Conservation (phyloP, 2,329 filamentous ascomycete genomes). For the Claviceps arundinis region DNA sequence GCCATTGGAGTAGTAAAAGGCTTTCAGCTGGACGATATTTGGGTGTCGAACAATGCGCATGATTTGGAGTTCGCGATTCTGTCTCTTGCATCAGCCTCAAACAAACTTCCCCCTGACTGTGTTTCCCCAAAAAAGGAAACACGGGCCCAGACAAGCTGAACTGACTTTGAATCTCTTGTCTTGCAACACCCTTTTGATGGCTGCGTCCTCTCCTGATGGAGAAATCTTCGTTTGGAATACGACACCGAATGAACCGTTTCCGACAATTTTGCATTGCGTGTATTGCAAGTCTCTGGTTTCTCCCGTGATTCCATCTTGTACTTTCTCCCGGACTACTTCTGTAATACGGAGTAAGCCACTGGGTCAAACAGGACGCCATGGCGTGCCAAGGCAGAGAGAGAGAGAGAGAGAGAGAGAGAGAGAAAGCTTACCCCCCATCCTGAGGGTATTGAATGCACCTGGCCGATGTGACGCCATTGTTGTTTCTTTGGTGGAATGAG, state of each 20-base stretch:
- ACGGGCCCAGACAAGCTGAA: conserved; percentile 1
- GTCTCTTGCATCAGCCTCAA: conserved; percentile 4
- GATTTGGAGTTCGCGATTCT: conserved; percentile 99
- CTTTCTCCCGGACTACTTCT: conserved; percentile 98
- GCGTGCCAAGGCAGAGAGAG: conserved; percentile 3
- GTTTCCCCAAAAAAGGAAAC: too few species aligned
- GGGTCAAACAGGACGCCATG: conserved; percentile 5
- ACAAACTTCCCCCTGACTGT: too few species aligned
- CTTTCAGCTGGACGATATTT: conserved; percentile 97
- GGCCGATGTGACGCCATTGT: conserved; percentile 83
- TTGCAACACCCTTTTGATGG: conserved; percentile 96
- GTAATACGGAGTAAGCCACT: conserved; percentile 14
- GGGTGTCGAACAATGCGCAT: conserved; percentile 99
- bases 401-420: conserved; percentile 7
- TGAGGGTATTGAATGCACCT: conserved; percentile 72
- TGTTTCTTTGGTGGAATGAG: conserved; percentile 9
- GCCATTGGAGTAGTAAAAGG: conserved; percentile 98
- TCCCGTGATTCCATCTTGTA: conserved; percentile 93
- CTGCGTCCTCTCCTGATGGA: conserved; percentile 93
- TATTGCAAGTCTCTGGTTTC: conserved; percentile 96
- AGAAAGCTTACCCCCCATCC: conserved; percentile 81
- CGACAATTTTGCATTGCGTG: conserved; percentile 98
- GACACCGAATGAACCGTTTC: conserved; percentile 96
- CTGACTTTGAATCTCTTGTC: conserved; percentile 98
- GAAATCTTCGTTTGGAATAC: conserved; percentile 98